A percentile compares a stretch with the other conserved stretches of the same genome.
Conservation (phyloP, 495 filamentous ascomycete genomes). For the Platismatia glauca region DNA sequence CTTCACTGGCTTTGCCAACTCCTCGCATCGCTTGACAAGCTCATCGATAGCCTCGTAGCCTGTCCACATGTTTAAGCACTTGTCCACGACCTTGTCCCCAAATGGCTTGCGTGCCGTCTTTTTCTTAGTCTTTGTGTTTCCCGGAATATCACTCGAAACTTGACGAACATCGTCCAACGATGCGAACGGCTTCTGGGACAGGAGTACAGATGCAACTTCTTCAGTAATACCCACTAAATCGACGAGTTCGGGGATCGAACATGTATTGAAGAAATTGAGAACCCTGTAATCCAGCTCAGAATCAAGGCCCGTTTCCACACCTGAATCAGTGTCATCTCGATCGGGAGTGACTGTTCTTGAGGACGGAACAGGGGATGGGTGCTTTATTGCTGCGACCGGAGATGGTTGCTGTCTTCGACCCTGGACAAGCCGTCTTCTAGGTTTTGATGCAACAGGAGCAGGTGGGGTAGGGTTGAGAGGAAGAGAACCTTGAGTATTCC, state of each 20-base stretch:
- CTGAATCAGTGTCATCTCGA: slow-evolving; percentile 51
- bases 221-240: slow-evolving; percentile 68
- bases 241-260: slow-evolving; percentile 57
- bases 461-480: slow-evolving; percentile 8
- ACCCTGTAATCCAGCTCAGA: slow-evolving; percentile 48
- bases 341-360: slow-evolving; percentile 25
- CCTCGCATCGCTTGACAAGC: slow-evolving; percentile 63
- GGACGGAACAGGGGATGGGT: slow-evolving; percentile 23
- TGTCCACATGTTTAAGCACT: slow-evolving; percentile 60
- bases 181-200: slow-evolving; percentile 60
- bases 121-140: slow-evolving; percentile 32
- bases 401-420: slow-evolving; percentile 46
- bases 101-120: slow-evolving; percentile 46
- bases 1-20: slow-evolving; percentile 57
- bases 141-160: slow-evolving; percentile 40
- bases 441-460: slow-evolving; percentile 30
- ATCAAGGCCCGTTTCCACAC: slow-evolving; percentile 35
- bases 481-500: slow-evolving; percentile 23
- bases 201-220: slow-evolving; percentile 53
- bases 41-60: slow-evolving; percentile 73
- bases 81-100: slow-evolving; percentile 65
- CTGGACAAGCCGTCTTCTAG: slow-evolving; percentile 48
- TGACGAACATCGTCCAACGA: slow-evolving; percentile 52
- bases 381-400: slow-evolving; percentile 34
- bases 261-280: slow-evolving; percentile 76